Percentiles rank a stretch among this genome's conserved stretches.
phyloP scores from a whole-genome alignment of 1,139 yeast species.

The Saccharomyces hybrid region DNA sequence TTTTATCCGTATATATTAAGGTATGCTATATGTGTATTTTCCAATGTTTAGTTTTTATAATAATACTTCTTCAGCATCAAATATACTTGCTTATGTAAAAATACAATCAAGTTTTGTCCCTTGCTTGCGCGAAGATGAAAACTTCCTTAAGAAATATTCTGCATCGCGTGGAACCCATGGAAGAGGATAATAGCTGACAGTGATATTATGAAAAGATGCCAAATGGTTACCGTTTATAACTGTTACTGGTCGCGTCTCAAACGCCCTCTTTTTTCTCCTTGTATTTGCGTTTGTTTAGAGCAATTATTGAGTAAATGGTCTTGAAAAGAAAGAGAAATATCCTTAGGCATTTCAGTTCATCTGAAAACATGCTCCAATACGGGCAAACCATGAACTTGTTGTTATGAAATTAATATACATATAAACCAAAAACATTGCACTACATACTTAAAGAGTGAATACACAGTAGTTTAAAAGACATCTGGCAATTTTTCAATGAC shows the following conservation, averaged over 20 bases:
- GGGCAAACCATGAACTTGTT: neutral
- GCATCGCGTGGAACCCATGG: neutral
- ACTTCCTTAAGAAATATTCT: neutral
- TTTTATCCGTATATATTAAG: neutral
- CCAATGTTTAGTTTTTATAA: neutral
- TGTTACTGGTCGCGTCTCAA: neutral
- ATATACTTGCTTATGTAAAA: neutral
- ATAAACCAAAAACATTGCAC: neutral
- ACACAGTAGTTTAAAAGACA: slow-evolving; percentile 49
- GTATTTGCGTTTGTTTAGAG: neutral
- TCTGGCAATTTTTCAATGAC: slow-evolving; percentile 93
- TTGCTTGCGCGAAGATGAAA: neutral
- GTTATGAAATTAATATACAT: neutral
- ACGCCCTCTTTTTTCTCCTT: neutral
- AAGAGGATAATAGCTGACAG: neutral
- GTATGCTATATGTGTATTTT: neutral
- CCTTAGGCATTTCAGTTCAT: neutral
- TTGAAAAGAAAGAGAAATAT: neutral
- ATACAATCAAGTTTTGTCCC: neutral
- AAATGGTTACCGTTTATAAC: neutral
- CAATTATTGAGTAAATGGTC: neutral
- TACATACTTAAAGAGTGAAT: neutral
- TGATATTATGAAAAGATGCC: neutral
- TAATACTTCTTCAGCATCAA: neutral
- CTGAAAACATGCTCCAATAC: neutral